Base-by-base conservation (phyloP, 169 alveolate genomes). In the Hepatocystis sp. region DNA sequence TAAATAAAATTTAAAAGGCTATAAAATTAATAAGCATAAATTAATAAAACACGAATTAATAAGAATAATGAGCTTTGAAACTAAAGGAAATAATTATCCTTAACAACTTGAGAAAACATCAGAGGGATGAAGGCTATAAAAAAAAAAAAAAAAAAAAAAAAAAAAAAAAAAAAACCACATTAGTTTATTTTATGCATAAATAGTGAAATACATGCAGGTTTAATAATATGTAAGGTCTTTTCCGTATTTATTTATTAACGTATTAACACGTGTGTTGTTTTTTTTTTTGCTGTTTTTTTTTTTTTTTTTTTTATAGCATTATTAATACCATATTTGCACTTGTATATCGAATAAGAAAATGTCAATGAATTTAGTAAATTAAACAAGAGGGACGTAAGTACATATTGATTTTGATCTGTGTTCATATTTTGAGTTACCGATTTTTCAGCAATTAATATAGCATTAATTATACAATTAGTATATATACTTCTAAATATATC, bases 251-350 rank as follows among this genome's bases (percentile, higher is more conserved):
- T 1, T 8, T 52, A 3, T 25, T 8, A 23, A 7, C 1, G 7
- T 39, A 23, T 19, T 1, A 8, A 17, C 7, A 4, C 21, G 11
- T 19, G 64, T 17, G 15, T 40, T 40, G 2, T 1, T 42, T 7
- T n/a, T n/a, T n/a, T n/a, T n/a, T n/a, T n/a, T n/a, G n/a, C n/a
- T n/a, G n/a, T n/a, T n/a, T n/a, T n/a, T 39, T 7, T 40, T 21
- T 23, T 21, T 21, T 11, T 23, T 64, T 42, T 10, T 4, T n/a
- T n/a, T n/a, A n/a, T n/a, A n/a, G n/a, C n/a, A n/a, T n/a, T n/a
- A n/a, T n/a, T 4, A 4, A 28, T 71, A 71, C 86, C 86, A 60
- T 71, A 71, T 71, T 71, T 71, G 55, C 86, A 71, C 65, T 28
- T 71, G 53, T 71, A 71, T 2, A 71, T 32, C 39, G 78, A 56